Evolutionary conservation across 2,329 filamentous ascomycete species (phyloP).

Genomic region (Clarireedia sp.): DNA sequence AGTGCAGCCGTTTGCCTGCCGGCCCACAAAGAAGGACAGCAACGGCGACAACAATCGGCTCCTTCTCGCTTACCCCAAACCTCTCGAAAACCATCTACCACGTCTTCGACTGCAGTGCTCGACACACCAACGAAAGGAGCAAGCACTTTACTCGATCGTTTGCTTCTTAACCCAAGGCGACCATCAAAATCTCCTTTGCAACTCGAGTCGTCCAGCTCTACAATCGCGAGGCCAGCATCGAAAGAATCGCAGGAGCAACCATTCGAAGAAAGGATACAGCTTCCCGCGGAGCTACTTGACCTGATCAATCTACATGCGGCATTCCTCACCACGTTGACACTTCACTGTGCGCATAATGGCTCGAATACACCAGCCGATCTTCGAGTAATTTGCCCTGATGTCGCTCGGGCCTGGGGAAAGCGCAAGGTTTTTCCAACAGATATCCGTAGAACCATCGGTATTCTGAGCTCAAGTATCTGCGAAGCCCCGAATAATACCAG

Average conservation of each 20-base stretch:
- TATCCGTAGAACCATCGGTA: conserved; percentile 56
- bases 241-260: background rate
- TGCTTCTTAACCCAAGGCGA: conserved; percentile 23
- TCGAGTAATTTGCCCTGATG: conserved; percentile 49
- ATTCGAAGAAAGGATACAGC: background rate
- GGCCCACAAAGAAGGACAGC: conserved; percentile 12
- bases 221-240: conserved; percentile 10
- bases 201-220: conserved; percentile 14
- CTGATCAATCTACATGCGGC: conserved; percentile 56
- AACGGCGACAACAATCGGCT: conserved; percentile 9
- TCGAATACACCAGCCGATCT: conserved; percentile 55
- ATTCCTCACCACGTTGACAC: conserved; percentile 59
- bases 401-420: conserved; percentile 66
- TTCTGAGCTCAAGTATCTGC: conserved; percentile 36
- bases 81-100: conserved; percentile 19
- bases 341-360: conserved; percentile 65
- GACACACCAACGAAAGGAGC: conserved; percentile 29
- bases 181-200: conserved; percentile 17
- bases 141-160: conserved; percentile 23
- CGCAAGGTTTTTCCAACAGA: conserved; percentile 58
- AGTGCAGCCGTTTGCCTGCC: too few species aligned
- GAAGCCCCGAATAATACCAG: conserved; percentile 32
- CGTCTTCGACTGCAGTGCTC: conserved; percentile 9
- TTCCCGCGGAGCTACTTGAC: conserved; percentile 48
- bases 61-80: conserved; percentile 19